A percentile compares a stretch with the other conserved stretches of the same genome.
These are phyloP conservation scores for Nemania sp. DNA, from an alignment of 2,329 filamentous ascomycete species.

Conservation along the genomic window DNA sequence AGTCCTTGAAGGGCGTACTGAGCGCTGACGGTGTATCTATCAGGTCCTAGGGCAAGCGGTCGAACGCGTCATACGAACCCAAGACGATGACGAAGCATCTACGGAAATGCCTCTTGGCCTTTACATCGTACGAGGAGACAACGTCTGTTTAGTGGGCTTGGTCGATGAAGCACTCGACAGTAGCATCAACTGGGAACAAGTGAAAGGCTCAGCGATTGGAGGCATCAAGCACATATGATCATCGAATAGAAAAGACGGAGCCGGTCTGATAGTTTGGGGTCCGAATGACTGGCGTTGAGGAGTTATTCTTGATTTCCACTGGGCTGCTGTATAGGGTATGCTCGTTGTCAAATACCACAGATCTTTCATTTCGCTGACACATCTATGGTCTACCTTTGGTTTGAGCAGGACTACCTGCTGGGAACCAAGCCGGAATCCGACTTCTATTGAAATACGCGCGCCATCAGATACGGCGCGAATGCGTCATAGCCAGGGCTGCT, in stretches of 20 bases:
- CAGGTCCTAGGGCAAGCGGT: constrained; percentile 79
- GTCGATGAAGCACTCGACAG: constrained; percentile 88
- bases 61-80: constrained; percentile 86
- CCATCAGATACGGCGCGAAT: constrained; percentile 69
- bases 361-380: constrained; percentile 36
- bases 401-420: neutral
- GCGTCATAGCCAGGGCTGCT: constrained; percentile 66
- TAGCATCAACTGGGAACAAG: constrained; percentile 90
- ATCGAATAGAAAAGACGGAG: neutral
- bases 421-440: neutral
- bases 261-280: neutral
- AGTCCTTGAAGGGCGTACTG: neutral
- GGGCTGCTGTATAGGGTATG: constrained; percentile 37
- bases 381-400: constrained; percentile 25
- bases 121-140: constrained; percentile 92
- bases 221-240: constrained; percentile 73
- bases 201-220: constrained; percentile 81
- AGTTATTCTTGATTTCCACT: constrained; percentile 10
- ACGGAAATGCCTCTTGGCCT: constrained; percentile 81
- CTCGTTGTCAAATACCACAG: constrained; percentile 39
- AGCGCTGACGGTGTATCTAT: constrained; percentile 1
- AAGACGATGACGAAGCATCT: constrained; percentile 80
- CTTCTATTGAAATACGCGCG: constrained; percentile 61
- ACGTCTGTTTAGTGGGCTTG: constrained; percentile 85
- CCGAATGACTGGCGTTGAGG: constrained; percentile 40